These are phyloP conservation scores for Tolypocladium cylindrosporum DNA, from an alignment of 2,329 filamentous ascomycete genomes.

Conservation along the genomic window DNA sequence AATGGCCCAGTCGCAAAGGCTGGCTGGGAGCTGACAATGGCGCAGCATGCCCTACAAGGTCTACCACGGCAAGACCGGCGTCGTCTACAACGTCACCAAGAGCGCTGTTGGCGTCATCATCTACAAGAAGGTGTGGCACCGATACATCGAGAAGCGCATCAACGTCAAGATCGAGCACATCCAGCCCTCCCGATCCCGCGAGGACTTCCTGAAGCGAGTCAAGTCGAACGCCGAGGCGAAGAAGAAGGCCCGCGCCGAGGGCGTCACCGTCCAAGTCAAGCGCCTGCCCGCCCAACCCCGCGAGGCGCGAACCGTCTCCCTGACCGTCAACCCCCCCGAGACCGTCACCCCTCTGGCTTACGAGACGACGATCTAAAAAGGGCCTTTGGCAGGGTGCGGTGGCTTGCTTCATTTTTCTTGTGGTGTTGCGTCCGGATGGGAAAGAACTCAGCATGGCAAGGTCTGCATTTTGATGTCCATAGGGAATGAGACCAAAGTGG, in stretches of 20 bases:
- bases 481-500: conserved; percentile 26
- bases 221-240: conserved; percentile 92
- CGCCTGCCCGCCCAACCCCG: conserved; percentile 74
- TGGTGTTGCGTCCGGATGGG: conserved; percentile 32
- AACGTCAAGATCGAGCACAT: conserved; percentile 99
- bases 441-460: conserved; percentile 33
- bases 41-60: conserved; percentile 95
- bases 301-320: conserved; percentile 67
- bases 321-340: conserved; percentile 78
- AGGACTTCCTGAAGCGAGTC: conserved; percentile 93
- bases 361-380: conserved; percentile 90
- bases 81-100: conserved; percentile 99
- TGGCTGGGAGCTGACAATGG: conserved; percentile 20
- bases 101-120: conserved; percentile 96
- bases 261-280: conserved; percentile 86
- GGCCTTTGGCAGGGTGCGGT: conserved; percentile 15
- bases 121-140: conserved; percentile 99
- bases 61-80: conserved; percentile 98
- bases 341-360: conserved; percentile 86
- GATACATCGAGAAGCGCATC: conserved; percentile 99
- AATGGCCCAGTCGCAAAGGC: neutral
- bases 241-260: conserved; percentile 85
- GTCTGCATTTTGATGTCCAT: conserved; percentile 32
- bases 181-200: conserved; percentile 83
- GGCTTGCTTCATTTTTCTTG: conserved; percentile 28